Percentiles rank a stretch among this genome's conserved stretches.
Evolutionary conservation across 2,329 filamentous ascomycete species (phyloP).

Genomic region (Aspergillus quadrilineatus): DNA sequence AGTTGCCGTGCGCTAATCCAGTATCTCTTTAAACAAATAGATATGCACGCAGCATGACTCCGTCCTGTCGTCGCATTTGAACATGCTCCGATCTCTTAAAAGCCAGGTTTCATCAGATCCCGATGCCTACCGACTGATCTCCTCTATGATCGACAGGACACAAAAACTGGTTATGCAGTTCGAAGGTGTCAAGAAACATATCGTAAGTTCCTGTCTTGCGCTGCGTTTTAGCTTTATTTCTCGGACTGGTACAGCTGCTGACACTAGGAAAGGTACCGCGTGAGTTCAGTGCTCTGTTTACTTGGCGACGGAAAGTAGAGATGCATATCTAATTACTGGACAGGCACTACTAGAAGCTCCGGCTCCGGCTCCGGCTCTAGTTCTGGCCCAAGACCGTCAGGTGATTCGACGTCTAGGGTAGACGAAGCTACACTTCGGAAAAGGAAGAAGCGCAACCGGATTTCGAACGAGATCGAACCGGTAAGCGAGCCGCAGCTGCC

Average conservation of each 20-base stretch:
- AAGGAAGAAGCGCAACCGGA: constrained; percentile 22
- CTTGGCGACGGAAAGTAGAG: background rate
- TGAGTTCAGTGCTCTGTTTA: background rate
- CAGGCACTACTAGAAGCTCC: background rate
- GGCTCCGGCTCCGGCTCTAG: too few relatives aligned
- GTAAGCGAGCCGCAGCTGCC: background rate
- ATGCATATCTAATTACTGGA: background rate
- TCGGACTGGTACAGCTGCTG: background rate
- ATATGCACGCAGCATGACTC: constrained; percentile 43
- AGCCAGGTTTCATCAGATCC: constrained; percentile 28
- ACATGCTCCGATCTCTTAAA: constrained; percentile 38
- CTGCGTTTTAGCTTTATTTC: background rate
- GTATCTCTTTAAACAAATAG: constrained; percentile 20
- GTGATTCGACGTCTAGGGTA: background rate
- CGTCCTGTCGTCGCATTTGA: constrained; percentile 40
- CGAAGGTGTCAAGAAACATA: constrained; percentile 33
- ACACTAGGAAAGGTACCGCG: constrained; percentile 5
- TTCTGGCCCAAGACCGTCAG: background rate
- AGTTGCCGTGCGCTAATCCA: background rate
- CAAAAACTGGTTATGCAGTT: constrained; percentile 39
- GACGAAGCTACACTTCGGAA: constrained; percentile 1
- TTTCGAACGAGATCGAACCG: constrained; percentile 12
- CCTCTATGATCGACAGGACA: constrained; percentile 41
- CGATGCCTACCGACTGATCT: constrained; percentile 32
- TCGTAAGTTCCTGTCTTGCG: constrained; percentile 29